Conservation (phyloP, 2,329 filamentous ascomycete species). For the Alternaria ventricosa region DNA sequence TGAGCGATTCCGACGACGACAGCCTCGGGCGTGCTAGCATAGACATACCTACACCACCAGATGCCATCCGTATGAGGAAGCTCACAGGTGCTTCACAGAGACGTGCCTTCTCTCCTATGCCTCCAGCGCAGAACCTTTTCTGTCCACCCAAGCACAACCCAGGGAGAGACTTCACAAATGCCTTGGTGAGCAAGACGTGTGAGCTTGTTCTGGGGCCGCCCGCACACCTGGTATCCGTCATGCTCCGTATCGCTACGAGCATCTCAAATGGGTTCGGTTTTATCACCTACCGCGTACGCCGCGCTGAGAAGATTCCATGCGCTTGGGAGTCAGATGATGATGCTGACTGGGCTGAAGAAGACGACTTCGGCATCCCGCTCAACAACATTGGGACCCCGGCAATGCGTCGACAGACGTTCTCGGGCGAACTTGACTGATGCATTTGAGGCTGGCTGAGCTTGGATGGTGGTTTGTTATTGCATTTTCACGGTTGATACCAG, state of each 20-base stretch:
- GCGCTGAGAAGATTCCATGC: conserved; percentile 50
- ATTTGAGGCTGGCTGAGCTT: conserved; percentile 5
- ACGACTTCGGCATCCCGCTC: conserved; percentile 63
- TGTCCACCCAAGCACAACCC: conserved; percentile 55
- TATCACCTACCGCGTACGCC: conserved; percentile 42
- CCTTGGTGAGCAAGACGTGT: conserved; percentile 77
- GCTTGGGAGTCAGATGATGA: conserved; percentile 67
- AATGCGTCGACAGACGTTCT: conserved; percentile 28
- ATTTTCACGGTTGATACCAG: conserved; percentile 26
- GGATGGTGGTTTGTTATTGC: conserved; percentile 13
- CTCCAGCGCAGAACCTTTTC: conserved; percentile 71
- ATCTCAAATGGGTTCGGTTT: conserved; percentile 63
- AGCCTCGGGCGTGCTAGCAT: conserved; percentile 48
- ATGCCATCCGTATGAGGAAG: conserved; percentile 45
- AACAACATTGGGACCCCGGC: conserved; percentile 34
- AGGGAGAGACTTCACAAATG: conserved; percentile 52
- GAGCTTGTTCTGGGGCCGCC: conserved; percentile 82
- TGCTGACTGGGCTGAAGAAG: conserved; percentile 58
- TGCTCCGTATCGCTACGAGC: conserved; percentile 80
- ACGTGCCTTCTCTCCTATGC: conserved; percentile 70
- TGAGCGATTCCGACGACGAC: conserved; percentile 53
- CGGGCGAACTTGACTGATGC: conserved; percentile 37
- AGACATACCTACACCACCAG: conserved; percentile 51
- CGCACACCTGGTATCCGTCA: conserved; percentile 75
- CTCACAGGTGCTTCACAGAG: conserved; percentile 62